Evolutionary conservation across 208 protist species (phyloP).

Genomic region (Trypanosoma melophagium): DNA sequence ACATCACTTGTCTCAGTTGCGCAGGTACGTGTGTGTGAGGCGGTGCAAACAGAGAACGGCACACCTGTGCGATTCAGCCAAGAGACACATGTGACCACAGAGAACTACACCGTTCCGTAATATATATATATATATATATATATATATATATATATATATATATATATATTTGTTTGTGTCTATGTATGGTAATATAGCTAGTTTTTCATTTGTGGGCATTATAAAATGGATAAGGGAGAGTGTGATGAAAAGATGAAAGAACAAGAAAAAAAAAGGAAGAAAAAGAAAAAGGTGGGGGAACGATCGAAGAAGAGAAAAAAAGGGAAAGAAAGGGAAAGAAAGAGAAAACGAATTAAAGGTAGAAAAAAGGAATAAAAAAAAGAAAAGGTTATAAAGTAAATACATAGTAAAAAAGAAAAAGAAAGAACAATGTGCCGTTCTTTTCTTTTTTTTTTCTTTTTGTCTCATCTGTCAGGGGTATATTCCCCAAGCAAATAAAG

Average conservation of each 20-base stretch:
- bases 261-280: conserved; percentile 3
- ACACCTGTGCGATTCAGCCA: conserved; percentile 63
- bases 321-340: background rate
- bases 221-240: conserved; percentile 9
- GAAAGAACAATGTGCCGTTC: too few species aligned
- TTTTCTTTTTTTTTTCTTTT: too few species aligned
- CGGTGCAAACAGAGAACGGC: conserved; percentile 55
- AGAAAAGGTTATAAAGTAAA: conserved; percentile 18
- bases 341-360: background rate
- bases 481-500: too few species aligned
- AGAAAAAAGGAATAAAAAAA: background rate
- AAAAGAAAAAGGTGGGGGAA: background rate
- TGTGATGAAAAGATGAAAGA: conserved; percentile 10
- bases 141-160: conserved; percentile 20
- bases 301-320: background rate
- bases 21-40: conserved; percentile 57
- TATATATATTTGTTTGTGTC: too few species aligned
- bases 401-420: too few species aligned
- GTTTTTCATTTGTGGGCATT: conserved; percentile 4
- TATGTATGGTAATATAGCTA: background rate
- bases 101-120: conserved; percentile 58
- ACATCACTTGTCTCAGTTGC: conserved; percentile 40
- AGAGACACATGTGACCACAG: conserved; percentile 45
- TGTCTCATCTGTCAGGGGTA: too few species aligned
- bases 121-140: background rate